Evolutionary conservation across 345 rosid species (phyloP), one percentile per base, ranked within the genome.

Genomic region (Dovyalis caffra): DNA sequence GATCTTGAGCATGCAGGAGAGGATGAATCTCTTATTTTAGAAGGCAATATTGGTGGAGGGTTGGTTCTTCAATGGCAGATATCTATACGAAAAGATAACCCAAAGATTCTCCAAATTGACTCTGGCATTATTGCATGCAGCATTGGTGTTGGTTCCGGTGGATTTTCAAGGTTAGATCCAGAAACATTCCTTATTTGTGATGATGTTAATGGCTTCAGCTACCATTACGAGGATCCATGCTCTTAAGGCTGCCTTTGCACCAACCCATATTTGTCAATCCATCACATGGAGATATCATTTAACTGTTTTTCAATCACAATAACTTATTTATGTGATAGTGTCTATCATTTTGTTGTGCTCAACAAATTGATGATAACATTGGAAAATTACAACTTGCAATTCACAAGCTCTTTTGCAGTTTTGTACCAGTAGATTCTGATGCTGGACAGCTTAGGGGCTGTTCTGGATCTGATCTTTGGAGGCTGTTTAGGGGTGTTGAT

Each of bases 61-160:
- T 71, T 95, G 82, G 81, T 85, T 79, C 82, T 95, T 84, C 82
- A 74, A 53, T 83, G 95, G 68, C 47, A 77, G 49, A 84, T 95
- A 70, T 78, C 76, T 6, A 85, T 92, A 74, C 84, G 69, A 33
- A 81, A 79, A 62, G 89, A 83, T 68, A 73, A 85, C 70, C 82
- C 90, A 0, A 86, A 80, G 58, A 65, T 87, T 82, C 76, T 92
- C 68, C 86, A 56, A 15, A 87, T 92, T 71, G 84, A 86, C 49
- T 95, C 97, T 75, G 79, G 83, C 81, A 82, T 95, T 80, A 69
- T 88, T 77, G 95, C 92, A 58, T 87, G 76, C 61, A 90, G 82
- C 10, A 91, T 95, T 68, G 99, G 94, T 80, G 94, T 97, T 79
- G 95, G 99, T 56, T 94, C 97, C 57, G 95, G 97, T 38, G 98